Evolutionary conservation across 108 stramenopile species (phyloP), one percentile per base, ranked within the genome.

Genomic region (Nitzschia sp.): DNA sequence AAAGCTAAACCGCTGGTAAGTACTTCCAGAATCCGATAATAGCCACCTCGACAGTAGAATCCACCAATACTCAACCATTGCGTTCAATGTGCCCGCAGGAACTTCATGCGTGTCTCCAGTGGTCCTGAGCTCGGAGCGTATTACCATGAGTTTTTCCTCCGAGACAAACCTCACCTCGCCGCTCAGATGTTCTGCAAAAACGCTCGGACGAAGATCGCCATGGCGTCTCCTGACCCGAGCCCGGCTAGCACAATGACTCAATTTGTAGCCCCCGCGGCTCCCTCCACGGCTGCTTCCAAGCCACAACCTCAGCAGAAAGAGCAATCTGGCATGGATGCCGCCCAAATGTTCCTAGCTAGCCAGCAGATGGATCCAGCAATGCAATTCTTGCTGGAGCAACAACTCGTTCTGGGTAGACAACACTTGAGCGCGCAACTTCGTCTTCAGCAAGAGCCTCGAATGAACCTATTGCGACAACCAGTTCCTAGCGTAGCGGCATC

Each of bases 81-180:
- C 3, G 3, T 68, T 42, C 27, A 26, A 31, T 24, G 0, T 1
- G 21, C 46, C 34, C 1, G 51, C 49, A 78, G 91, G 88, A 87
- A 87, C 57, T 96, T 91, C 75, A 57, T 65, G 5, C 88, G 91
- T 38, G 66, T 94, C 24, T 72, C 83, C 13, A 58, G 76, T 21
- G 92, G 92, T 58, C 74, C 86, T 6, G 90, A 91, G 61, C 55
- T 82, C 11, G 87, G 87, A 24, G 85, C 86, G 6, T 92, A 86
- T 74, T 87, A 89, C 71, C 84, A 92, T 69, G 79, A 87, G 59
- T 76, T 79, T 53, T 92, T 92, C 78, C 66, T 81, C 18, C 71
- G 88, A 23, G 84, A 82, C 54, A 61, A 75, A 25, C 86, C 86
- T 3, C 65, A 72, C 23, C 64, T 84, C 2, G 75, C 78, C 2